Percentiles rank a stretch among this genome's conserved stretches.
Evolutionary conservation across 768 basidiomycete genomes (phyloP).

Genomic region (Macrolepiota albuminosa): DNA sequence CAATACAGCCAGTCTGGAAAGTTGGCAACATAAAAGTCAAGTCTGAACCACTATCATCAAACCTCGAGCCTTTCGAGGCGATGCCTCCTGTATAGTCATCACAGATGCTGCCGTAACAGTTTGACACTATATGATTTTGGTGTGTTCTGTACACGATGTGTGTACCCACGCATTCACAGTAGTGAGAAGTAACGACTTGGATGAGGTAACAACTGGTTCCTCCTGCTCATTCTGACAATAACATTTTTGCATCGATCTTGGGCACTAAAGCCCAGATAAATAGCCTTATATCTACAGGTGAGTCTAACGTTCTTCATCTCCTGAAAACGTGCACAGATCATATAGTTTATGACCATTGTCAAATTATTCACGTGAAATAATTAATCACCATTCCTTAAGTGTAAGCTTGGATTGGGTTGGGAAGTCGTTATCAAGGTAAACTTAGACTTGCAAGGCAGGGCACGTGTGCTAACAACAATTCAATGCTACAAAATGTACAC

Average conservation of each 20-base stretch:
- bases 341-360: not conserved
- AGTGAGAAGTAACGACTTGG: not conserved
- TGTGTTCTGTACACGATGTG: not conserved
- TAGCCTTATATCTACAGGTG: not conserved
- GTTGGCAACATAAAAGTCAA: not conserved
- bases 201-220: not conserved
- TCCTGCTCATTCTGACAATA: not conserved
- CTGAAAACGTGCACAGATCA: no score
- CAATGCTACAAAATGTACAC: not conserved
- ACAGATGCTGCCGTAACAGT: not conserved
- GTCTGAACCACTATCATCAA: not conserved
- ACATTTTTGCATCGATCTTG: not conserved
- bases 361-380: not conserved
- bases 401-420: no score
- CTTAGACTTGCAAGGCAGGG: not conserved
- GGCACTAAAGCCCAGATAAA: not conserved
- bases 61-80: not conserved
- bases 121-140: not conserved
- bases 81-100: not conserved
- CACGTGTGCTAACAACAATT: not conserved
- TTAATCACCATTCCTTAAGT: no score
- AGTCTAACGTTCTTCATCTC: no score
- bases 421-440: no score
- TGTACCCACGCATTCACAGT: not conserved
- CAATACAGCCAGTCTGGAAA: not conserved